These are phyloP conservation scores for Parmales sp. DNA, from an alignment of 108 stramenopile species.

Conservation along the genomic window DNA sequence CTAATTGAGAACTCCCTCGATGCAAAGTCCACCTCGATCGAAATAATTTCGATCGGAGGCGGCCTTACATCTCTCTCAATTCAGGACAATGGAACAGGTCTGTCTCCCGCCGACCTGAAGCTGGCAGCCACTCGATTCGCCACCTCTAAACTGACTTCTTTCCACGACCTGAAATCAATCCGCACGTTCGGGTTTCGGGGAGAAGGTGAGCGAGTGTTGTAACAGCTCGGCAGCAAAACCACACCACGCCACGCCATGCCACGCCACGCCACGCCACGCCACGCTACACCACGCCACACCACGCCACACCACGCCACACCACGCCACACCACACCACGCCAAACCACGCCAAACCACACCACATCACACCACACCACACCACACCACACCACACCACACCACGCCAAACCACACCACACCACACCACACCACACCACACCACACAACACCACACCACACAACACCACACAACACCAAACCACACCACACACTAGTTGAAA, in stretches of 20 bases:
- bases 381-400: neutral
- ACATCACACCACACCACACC: neutral
- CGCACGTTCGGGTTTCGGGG: constrained; percentile 96
- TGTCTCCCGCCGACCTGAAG: constrained; percentile 50
- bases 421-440: neutral
- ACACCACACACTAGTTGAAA: no score
- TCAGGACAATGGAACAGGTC: constrained; percentile 63
- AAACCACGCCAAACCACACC: neutral
- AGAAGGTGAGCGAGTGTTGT: no score
- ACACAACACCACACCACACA: neutral
- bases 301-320: neutral
- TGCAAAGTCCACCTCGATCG: constrained; percentile 62
- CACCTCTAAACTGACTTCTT: constrained; percentile 72
- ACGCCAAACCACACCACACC: neutral
- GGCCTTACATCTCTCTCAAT: constrained; percentile 24
- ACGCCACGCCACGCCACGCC: neutral
- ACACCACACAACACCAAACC: neutral
- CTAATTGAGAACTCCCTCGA: constrained; percentile 93
- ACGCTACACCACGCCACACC: neutral
- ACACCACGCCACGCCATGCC: neutral
- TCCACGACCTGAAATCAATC: constrained; percentile 72
- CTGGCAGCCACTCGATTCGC: constrained; percentile 90
- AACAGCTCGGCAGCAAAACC: no score
- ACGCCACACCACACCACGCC: neutral
- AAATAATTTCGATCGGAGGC: constrained; percentile 32